These are phyloP conservation scores for Paramyrothecium roridum DNA, from an alignment of 2,329 filamentous ascomycete species.

Conservation along the genomic window DNA sequence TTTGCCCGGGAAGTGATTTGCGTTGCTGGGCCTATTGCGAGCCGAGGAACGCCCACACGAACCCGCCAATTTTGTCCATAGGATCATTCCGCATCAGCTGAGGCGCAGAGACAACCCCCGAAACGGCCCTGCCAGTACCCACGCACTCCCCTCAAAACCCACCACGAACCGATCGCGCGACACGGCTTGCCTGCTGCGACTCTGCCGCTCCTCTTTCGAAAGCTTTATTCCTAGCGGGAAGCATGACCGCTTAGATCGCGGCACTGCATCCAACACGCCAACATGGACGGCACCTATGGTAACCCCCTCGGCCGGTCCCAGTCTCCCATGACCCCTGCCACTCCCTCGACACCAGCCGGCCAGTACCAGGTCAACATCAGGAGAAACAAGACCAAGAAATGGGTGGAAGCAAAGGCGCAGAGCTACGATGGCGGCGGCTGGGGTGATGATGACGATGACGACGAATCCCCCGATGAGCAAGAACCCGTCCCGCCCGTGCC, in stretches of 20 bases:
- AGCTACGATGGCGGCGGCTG: slow-evolving; percentile 93
- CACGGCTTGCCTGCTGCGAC: neutral
- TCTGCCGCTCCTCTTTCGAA: neutral
- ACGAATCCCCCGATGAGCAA: slow-evolving; percentile 36
- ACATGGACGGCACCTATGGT: slow-evolving; percentile 25
- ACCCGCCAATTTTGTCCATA: neutral
- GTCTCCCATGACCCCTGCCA: slow-evolving; percentile 21
- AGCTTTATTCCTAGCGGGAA: neutral
- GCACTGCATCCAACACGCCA: slow-evolving; percentile 3
- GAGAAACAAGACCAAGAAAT: slow-evolving; percentile 88
- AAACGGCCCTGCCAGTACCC: neutral
- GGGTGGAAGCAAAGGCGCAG: slow-evolving; percentile 83
- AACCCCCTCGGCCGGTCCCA: slow-evolving; percentile 23
- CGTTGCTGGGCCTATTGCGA: too few relatives aligned
- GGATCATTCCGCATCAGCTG: neutral
- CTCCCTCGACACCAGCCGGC: slow-evolving; percentile 26
- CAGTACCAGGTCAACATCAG: slow-evolving; percentile 82
- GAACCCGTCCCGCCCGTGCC: slow-evolving; percentile 29
- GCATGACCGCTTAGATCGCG: neutral
- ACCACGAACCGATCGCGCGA: neutral
- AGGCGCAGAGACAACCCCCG: too few relatives aligned
- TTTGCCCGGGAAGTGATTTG: too few relatives aligned
- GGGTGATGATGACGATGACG: slow-evolving; percentile 67
- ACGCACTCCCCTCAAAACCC: neutral
- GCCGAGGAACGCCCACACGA: too few relatives aligned